Conservation (phyloP, 192 early-diverging fungal species). For the Coemansia biformis region DNA sequence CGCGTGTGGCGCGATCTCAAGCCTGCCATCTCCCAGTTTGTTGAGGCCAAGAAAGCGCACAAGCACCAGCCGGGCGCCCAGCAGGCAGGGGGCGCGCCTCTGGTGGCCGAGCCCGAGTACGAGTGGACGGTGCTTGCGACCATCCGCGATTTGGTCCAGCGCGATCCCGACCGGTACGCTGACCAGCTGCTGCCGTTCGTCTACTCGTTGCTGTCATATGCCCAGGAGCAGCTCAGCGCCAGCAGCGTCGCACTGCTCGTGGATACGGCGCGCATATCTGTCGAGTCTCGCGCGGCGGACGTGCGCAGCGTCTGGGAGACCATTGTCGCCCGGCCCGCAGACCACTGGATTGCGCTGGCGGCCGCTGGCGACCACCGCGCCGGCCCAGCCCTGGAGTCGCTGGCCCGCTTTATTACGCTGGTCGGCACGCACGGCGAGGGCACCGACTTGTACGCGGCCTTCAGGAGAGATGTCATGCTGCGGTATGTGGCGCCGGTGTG, state of each 20-base stretch:
- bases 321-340: conserved; percentile 9
- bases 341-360: conserved; percentile 11
- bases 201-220: conserved; percentile 23
- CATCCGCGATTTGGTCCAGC: conserved; percentile 20
- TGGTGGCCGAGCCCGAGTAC: conserved; percentile 13
- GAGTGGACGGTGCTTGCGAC: conserved; percentile 28
- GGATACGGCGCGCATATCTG: conserved; percentile 17
- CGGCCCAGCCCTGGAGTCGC: conserved; percentile 1
- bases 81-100: neutral
- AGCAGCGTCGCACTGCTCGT: conserved; percentile 17
- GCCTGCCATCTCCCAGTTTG: conserved; percentile 18
- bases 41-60: conserved; percentile 20
- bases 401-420: conserved; percentile 18
- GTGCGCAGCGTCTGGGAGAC: conserved; percentile 31
- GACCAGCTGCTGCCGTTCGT: conserved; percentile 29
- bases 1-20: conserved; percentile 36
- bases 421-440: conserved; percentile 20
- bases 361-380: neutral
- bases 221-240: conserved; percentile 3
- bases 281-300: conserved; percentile 15
- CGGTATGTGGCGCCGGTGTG: conserved; percentile 2
- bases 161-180: conserved; percentile 20
- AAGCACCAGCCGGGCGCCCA: neutral
- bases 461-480: conserved; percentile 16
- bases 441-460: conserved; percentile 18